Evolutionary conservation across 306 rosid species (phyloP), one percentile per base, ranked within the genome.

Genomic region (Sesbania bispinosa): DNA sequence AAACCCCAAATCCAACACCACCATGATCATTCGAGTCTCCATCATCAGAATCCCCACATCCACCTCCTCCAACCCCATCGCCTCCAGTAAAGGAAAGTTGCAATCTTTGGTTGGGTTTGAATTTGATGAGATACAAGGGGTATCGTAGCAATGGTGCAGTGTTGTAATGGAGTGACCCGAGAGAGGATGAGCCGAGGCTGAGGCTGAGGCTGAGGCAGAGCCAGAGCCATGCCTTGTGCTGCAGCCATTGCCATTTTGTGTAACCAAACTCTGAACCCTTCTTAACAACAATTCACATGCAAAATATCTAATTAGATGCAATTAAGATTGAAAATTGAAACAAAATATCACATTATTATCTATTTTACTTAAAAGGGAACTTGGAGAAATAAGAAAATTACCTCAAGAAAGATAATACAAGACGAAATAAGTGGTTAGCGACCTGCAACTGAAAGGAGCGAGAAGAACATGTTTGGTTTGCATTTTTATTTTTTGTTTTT

Each of bases 81-180:
- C 89, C 92, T 1, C 86, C 83, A 33, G 90, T 78, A 1, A 66
- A 72, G 8, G 84, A 73, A 42, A 73, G 45, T 7, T 86, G 78
- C 24, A 83, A 61, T 29, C 67, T 79, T 7, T 47, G 55, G 32
- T 24, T 3, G 69, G 36, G 66, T 0, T 50, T 52, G 33, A 5
- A 9, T 7, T 59, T 66, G 57, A 50, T 39, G 23, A 74, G 58
- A 32, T 26, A 59, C 33, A 21, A 75, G 60, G 78, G 47, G 8
- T 48, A 48, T 1, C 58, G 32, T 41, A 52, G 52, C 11, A 3
- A 13, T 18, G 47, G 18, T 6, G 47, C 6, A 11, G 14, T 7
- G 1, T n/a, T 42, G 54, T 11, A 66, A 50, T 33, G 48, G 36
- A 3, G 4, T 47, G 72, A 26, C n/a, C 27, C 4, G 50, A 35